Evolutionary conservation across 257 asterid species (phyloP).

Genomic region (Solanum gandarillasii): DNA sequence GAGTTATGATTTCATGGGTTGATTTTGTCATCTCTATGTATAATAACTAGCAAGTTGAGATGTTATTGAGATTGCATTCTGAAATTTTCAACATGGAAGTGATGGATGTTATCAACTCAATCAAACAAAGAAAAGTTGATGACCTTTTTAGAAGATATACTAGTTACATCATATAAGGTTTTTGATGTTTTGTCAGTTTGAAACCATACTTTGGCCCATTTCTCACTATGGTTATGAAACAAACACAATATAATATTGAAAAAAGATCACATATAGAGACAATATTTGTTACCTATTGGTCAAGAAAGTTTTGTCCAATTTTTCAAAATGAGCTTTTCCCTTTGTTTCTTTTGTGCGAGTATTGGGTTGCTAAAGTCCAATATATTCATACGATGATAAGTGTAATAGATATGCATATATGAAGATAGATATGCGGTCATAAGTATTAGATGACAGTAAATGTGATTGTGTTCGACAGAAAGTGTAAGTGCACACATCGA

Average conservation of each 20-base stretch:
- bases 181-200: neutral
- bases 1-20: neutral
- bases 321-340: neutral
- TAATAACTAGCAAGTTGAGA: neutral
- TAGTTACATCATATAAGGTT: neutral
- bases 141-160: neutral
- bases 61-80: neutral
- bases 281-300: neutral
- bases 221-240: neutral
- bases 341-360: neutral
- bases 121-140: neutral
- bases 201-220: neutral
- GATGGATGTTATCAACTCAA: neutral
- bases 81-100: neutral
- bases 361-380: neutral
- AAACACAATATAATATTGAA: neutral
- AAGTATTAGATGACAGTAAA: neutral
- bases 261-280: neutral
- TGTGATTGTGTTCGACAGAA: neutral
- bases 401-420: too few species aligned
- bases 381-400: neutral
- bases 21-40: neutral
- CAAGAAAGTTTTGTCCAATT: neutral
- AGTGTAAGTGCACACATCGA: neutral
- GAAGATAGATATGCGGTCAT: neutral